A percentile compares a stretch with the other conserved stretches of the same genome.
phyloP scores from a whole-genome alignment of 2,329 filamentous ascomycete species.

The Beauveria medogensis region DNA sequence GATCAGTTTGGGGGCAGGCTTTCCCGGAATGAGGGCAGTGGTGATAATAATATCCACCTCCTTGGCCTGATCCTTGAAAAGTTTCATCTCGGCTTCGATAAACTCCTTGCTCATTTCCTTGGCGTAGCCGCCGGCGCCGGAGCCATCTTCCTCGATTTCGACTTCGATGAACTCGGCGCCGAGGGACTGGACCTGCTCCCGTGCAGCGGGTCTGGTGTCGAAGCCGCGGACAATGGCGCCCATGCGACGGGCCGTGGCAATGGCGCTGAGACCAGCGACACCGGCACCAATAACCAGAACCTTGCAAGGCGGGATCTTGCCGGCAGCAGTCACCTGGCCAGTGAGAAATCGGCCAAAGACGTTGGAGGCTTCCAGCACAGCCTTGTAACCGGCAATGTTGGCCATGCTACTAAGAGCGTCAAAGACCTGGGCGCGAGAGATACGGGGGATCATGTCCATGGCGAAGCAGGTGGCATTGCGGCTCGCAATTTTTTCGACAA shows the following conservation, averaged over 20 bases:
- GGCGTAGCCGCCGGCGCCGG: conserved; percentile 77
- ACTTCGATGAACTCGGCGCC: conserved; percentile 89
- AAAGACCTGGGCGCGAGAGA: conserved; percentile 81
- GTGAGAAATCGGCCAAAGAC: conserved; percentile 83
- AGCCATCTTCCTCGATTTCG: conserved; percentile 74
- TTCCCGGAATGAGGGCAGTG: conserved; percentile 83
- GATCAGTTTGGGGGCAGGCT: conserved; percentile 74
- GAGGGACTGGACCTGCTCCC: conserved; percentile 83
- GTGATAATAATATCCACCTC: conserved; percentile 92
- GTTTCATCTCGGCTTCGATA: conserved; percentile 85
- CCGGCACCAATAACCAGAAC: conserved; percentile 85
- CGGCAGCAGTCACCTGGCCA: conserved; percentile 82
- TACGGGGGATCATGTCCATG: conserved; percentile 89
- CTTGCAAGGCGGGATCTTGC: conserved; percentile 84
- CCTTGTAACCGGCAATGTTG: conserved; percentile 90
- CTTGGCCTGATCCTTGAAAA: conserved; percentile 78
- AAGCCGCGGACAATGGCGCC: conserved; percentile 87
- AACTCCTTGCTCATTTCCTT: conserved; percentile 95
- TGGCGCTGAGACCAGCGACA: conserved; percentile 81
- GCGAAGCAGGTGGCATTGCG: conserved; percentile 71
- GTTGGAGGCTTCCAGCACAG: conserved; percentile 82
- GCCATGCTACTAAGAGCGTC: conserved; percentile 89
- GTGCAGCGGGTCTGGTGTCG: conserved; percentile 79
- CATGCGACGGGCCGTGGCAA: conserved; percentile 76
- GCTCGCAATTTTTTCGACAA: conserved; percentile 65